phyloP scores from a whole-genome alignment of 768 basidiomycete genomes.

The Melanogaster broomeanus region DNA sequence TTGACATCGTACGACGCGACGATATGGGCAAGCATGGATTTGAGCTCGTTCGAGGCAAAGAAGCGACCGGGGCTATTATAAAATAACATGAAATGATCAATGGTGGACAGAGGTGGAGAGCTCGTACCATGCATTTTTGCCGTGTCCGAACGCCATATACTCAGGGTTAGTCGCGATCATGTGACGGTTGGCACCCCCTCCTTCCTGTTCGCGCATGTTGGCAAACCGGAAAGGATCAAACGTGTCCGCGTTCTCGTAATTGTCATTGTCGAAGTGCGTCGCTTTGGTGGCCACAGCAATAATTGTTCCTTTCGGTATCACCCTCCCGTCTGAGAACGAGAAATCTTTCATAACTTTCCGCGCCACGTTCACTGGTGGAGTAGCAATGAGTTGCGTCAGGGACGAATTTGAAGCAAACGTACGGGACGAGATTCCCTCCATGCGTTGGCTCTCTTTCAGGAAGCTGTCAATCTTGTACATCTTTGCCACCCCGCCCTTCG shows the following conservation, averaged over 20 bases:
- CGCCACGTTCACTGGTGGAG: slow-evolving; percentile 25
- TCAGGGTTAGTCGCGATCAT: slow-evolving; percentile 33
- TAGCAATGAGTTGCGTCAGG: not conserved
- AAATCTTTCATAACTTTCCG: slow-evolving; percentile 31
- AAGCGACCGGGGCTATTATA: slow-evolving; percentile 31
- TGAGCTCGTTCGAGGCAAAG: slow-evolving; percentile 44
- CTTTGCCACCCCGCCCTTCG: slow-evolving; percentile 23
- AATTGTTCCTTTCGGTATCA: slow-evolving; percentile 31
- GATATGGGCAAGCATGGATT: slow-evolving; percentile 46
- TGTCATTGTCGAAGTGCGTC: slow-evolving; percentile 11
- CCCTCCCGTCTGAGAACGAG: slow-evolving; percentile 38
- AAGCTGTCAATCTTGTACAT: slow-evolving; percentile 44
- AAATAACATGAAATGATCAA: not conserved
- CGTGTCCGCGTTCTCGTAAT: slow-evolving; percentile 31
- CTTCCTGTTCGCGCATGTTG: slow-evolving; percentile 33
- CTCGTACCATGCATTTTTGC: slow-evolving; percentile 23
- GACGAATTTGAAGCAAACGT: not conserved
- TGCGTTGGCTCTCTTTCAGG: slow-evolving; percentile 34
- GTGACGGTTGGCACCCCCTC: slow-evolving; percentile 34
- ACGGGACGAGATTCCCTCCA: slow-evolving; percentile 28
- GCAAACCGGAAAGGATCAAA: slow-evolving; percentile 53
- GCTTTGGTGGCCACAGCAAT: slow-evolving; percentile 23
- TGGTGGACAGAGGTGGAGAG: not conserved
- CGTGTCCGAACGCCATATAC: slow-evolving; percentile 38
- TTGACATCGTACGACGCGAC: slow-evolving; percentile 13